These are phyloP conservation scores for Beverwykella pulmonaria DNA, from an alignment of 495 filamentous ascomycete species.

Conservation along the genomic window DNA sequence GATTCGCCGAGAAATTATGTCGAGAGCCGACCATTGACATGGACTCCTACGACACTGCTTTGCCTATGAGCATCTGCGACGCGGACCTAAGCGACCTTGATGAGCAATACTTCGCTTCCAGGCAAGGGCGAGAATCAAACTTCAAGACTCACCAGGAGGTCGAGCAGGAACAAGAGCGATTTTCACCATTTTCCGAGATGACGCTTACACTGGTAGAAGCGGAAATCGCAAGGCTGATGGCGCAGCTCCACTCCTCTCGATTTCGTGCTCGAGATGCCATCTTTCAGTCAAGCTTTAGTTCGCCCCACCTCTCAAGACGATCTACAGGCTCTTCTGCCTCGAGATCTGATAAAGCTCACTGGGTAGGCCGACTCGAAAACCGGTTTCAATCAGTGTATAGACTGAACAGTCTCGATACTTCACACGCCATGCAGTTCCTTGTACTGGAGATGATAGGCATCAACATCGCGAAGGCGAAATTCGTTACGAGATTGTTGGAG, in stretches of 20 bases:
- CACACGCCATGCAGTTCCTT: conserved; percentile 22
- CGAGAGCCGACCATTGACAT: conserved; percentile 26
- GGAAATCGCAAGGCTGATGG: conserved; percentile 17
- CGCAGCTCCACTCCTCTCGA: conserved; percentile 1
- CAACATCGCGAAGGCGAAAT: conserved; percentile 15
- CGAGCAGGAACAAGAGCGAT: conserved; percentile 15
- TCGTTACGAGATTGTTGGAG: conserved; percentile 13
- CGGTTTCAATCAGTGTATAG: conserved; percentile 16
- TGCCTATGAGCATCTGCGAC: conserved; percentile 29
- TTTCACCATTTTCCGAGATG: conserved; percentile 28
- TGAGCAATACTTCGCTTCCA: neutral
- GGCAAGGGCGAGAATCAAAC: conserved; percentile 1
- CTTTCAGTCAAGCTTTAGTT: neutral
- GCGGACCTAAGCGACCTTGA: conserved; percentile 21
- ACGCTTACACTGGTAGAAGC: conserved; percentile 19
- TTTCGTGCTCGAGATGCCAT: conserved; percentile 20
- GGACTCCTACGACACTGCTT: conserved; percentile 25
- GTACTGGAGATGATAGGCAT: conserved; percentile 15
- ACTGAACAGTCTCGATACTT: conserved; percentile 1
- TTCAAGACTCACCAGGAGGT: conserved; percentile 19
- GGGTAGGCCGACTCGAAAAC: conserved; percentile 9
- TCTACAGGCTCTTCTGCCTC: no score
- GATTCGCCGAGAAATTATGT: conserved; percentile 28
- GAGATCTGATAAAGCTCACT: conserved; percentile 2
- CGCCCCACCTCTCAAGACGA: neutral